A percentile compares a stretch with the other conserved stretches of the same genome.
Conservation (phyloP, 257 asterid genomes). For the Verbena officinalis region DNA sequence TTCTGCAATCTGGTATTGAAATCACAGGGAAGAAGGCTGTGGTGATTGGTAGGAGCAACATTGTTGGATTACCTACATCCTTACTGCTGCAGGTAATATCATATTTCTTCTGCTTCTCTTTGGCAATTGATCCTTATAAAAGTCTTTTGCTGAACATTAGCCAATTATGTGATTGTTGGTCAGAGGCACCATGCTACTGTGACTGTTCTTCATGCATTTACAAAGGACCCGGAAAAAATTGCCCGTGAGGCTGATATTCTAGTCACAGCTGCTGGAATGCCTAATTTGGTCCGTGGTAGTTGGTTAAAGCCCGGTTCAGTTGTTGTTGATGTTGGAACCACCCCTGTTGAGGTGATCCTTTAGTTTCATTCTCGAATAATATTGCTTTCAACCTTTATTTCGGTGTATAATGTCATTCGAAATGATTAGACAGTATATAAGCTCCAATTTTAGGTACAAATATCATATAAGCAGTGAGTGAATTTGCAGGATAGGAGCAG, state of each 20-base stretch:
- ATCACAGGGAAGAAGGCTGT: constrained; percentile 69
- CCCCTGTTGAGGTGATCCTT: constrained; percentile 69
- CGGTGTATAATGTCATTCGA: not conserved
- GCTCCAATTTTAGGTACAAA: constrained; percentile 7
- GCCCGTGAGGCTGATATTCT: constrained; percentile 86
- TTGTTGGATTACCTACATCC: constrained; percentile 82
- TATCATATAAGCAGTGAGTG: constrained; percentile 1
- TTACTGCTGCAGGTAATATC: constrained; percentile 74
- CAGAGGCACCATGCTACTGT: constrained; percentile 95
- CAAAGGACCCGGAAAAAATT: constrained; percentile 64
- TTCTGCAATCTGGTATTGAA: constrained; percentile 59
- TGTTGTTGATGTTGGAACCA: constrained; percentile 82
- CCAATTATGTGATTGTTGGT: constrained; percentile 29
- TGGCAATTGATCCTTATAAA: constrained; percentile 7
- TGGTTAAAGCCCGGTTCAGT: constrained; percentile 94
- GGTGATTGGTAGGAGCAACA: constrained; percentile 85
- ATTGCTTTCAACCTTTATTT: constrained; percentile 13
- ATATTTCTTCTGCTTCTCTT: constrained; percentile 10
- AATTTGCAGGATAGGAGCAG: constrained; percentile 56
- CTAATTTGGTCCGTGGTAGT: constrained; percentile 77
- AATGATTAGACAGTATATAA: not conserved
- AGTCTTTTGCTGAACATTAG: constrained; percentile 19
- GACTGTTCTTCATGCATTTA: constrained; percentile 62
- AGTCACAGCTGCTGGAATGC: constrained; percentile 84
- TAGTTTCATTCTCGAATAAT: constrained; percentile 6